Base-by-base conservation (phyloP, 306 rosid species). In the Pachyrhizus erosus region DNA sequence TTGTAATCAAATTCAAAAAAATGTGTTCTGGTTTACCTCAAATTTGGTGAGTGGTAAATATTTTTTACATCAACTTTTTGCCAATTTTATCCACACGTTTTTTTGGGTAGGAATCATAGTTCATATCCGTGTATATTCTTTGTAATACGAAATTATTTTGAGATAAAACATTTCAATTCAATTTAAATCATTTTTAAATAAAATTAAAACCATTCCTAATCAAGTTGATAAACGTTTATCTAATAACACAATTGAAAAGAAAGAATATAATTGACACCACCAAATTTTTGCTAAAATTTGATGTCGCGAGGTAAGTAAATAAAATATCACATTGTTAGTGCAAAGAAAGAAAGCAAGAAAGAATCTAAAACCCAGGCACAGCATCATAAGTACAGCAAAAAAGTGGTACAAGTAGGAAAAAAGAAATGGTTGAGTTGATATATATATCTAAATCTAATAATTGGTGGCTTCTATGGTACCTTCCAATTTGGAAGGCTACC, bases 51-150 rank as follows among this genome's bases (percentile, higher is more conserved):
- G 11, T 62, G 21, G 42, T 29, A 1, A 15, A 62, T 62, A 9
- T 29, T 27, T 62, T 62, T 29, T 27, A 62, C 69, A 27, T 62
- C 10, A 62, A 31, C 70, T 31, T 64, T 64, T 64, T 64, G 70
- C 43, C 6, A 0, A 15, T 64, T 33, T 17, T 64, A 64, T 64
- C 45, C 45, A 7, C 43, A 64, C 45, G 40, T 29, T 29, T 62
- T 24, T 26, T 13, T 21, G 5, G 3, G 15, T 24, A 9, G 37
- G n/a, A 1, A 58, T 8, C 66, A 11, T 24, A 12, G n/a, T 24
- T 58, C 34, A 24, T 58, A 24, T 24, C 66, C 15, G 7, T 60
- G 34, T 11, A 24, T 11, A 26, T 60, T 5, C 26, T 60, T 23
- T n/a, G n/a, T n/a, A n/a, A n/a, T n/a, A n/a, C n/a, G n/a, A n/a